phyloP scores from a whole-genome alignment of 345 rosid genomes.

The Trapa bicornis region DNA sequence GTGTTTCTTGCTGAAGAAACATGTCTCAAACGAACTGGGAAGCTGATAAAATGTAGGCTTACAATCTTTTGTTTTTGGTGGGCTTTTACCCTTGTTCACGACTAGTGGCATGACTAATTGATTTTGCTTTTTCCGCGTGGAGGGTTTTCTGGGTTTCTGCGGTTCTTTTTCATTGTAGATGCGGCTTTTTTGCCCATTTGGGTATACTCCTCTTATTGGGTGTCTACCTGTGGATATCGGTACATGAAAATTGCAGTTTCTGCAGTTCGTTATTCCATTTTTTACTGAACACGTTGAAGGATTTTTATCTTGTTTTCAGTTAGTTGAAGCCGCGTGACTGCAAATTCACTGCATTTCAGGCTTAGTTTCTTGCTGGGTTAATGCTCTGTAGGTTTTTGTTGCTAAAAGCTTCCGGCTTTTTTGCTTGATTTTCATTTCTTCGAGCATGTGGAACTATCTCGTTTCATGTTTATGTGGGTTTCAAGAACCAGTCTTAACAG shows the following conservation, averaged over 20 bases:
- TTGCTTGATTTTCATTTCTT: background rate
- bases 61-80: background rate
- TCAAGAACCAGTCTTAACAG: background rate
- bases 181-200: background rate
- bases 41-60: constrained; percentile 96
- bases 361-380: background rate
- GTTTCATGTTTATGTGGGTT: background rate
- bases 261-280: background rate
- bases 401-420: background rate
- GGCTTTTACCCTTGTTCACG: no score
- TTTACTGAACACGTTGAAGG: background rate
- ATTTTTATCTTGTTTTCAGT: background rate
- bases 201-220: background rate
- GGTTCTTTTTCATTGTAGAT: background rate
- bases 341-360: background rate
- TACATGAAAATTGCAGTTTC: background rate
- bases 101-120: background rate
- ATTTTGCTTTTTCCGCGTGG: background rate
- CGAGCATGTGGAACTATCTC: background rate
- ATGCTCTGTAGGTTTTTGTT: background rate
- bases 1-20: background rate
- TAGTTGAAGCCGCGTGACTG: background rate
- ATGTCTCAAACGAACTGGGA: constrained; percentile 99
- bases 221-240: background rate
- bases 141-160: background rate